Percentiles rank a stretch among this genome's conserved stretches.
Conservation (phyloP, 2,329 filamentous ascomycete genomes). For the Chaetomium globosum region DNA sequence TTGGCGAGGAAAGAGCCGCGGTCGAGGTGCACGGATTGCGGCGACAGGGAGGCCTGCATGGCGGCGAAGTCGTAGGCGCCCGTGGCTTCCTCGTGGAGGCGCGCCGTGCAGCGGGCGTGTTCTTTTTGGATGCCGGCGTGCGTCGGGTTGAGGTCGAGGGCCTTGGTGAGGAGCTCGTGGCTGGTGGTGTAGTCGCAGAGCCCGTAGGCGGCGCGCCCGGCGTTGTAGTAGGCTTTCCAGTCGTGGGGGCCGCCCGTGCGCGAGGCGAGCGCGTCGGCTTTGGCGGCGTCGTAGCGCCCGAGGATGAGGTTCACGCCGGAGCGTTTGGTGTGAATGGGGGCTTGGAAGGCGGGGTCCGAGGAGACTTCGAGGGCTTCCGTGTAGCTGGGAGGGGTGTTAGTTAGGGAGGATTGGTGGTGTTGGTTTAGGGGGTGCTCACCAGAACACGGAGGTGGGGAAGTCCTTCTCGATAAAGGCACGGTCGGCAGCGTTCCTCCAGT, state of each 20-base stretch:
- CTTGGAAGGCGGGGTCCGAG: constrained; percentile 31
- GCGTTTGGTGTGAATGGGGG: constrained; percentile 39
- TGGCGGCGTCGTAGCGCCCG: constrained; percentile 42
- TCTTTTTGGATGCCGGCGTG: constrained; percentile 35
- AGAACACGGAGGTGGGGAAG: constrained; percentile 41
- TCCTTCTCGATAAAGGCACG: constrained; percentile 40
- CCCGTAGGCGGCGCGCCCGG: constrained; percentile 43
- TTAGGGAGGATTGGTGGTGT: not conserved
- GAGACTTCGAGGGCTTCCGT: constrained; percentile 41
- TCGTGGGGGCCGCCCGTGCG: constrained; percentile 34
- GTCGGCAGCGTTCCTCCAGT: constrained; percentile 37
- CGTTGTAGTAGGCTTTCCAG: constrained; percentile 43
- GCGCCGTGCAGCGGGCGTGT: constrained; percentile 35
- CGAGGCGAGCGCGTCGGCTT: constrained; percentile 42
- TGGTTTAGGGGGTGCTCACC: constrained; percentile 34
- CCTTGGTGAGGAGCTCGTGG: constrained; percentile 36
- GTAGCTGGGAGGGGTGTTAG: constrained; percentile 37
- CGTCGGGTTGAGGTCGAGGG: constrained; percentile 34
- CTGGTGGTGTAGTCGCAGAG: constrained; percentile 40
- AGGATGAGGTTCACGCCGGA: constrained; percentile 42
- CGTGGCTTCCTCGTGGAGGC: constrained; percentile 37
- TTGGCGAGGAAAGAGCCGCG: constrained; percentile 43
- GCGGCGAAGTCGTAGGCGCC: constrained; percentile 40
- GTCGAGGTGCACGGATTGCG: constrained; percentile 39
- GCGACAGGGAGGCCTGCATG: constrained; percentile 35